Evolutionary conservation across 352 stramenopile species (phyloP).

Genomic region (Peronosclerospora sorghi): DNA sequence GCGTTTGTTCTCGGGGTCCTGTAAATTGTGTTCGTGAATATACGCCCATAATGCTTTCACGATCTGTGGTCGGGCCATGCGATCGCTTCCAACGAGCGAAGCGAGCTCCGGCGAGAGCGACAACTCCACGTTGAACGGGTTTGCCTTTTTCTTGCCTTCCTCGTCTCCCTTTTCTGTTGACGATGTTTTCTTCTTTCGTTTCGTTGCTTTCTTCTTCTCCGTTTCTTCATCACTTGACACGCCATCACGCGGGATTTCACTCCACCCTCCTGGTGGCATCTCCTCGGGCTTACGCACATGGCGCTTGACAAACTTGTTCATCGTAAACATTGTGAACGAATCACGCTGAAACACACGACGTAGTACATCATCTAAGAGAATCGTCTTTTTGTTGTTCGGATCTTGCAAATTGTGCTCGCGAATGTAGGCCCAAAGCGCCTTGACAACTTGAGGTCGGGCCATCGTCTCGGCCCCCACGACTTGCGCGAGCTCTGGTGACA

Average conservation of each 20-base stretch:
- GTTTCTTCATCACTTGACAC: slow-evolving; percentile 69
- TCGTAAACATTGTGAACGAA: slow-evolving; percentile 82
- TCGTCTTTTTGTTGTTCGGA: slow-evolving; percentile 88
- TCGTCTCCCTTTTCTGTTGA: slow-evolving; percentile 28
- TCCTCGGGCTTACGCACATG: slow-evolving; percentile 70
- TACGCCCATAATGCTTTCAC: slow-evolving; percentile 94
- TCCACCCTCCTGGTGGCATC: slow-evolving; percentile 51
- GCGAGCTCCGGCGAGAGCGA: slow-evolving; percentile 66
- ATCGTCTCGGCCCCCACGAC: slow-evolving; percentile 81
- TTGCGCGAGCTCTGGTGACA: slow-evolving; percentile 66
- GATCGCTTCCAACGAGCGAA: slow-evolving; percentile 64
- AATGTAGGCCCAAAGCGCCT: slow-evolving; percentile 95
- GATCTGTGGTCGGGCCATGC: slow-evolving; percentile 85
- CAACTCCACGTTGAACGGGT: slow-evolving; percentile 70
- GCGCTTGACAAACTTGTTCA: slow-evolving; percentile 85
- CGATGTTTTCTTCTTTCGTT: slow-evolving; percentile 50
- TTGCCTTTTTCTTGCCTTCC: slow-evolving; percentile 46
- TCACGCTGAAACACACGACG: slow-evolving; percentile 68
- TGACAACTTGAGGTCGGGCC: slow-evolving; percentile 89
- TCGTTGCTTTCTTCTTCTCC: slow-evolving; percentile 47
- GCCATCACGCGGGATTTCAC: slow-evolving; percentile 62
- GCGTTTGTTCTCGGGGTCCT: slow-evolving; percentile 91
- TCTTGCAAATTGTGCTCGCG: slow-evolving; percentile 91
- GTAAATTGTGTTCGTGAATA: slow-evolving; percentile 90
- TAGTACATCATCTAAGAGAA: slow-evolving; percentile 85